These are phyloP conservation scores for Chytriomyces hyalinus DNA, from an alignment of 192 early-diverging fungal genomes.

Conservation along the genomic window DNA sequence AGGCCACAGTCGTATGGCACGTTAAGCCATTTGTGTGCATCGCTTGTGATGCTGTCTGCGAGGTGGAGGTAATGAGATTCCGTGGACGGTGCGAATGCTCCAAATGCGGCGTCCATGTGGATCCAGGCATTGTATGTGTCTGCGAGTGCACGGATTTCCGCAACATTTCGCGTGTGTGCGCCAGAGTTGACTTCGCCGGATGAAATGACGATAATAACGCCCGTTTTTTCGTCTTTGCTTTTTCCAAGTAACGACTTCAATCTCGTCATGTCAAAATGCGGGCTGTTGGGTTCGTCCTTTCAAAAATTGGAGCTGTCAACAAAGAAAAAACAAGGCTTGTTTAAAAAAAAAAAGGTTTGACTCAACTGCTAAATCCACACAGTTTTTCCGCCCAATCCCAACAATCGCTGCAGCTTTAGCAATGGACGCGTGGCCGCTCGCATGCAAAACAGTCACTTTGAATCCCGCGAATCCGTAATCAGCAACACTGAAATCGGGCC, in stretches of 20 bases:
- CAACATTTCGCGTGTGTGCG: constrained; percentile 43
- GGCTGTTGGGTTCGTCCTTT: neutral
- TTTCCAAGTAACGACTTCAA: constrained; percentile 31
- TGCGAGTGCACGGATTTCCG: constrained; percentile 48
- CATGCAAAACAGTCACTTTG: constrained; percentile 31
- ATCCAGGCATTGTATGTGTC: constrained; percentile 54
- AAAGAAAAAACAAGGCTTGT: neutral
- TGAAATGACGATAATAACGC: constrained; percentile 53
- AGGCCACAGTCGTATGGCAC: constrained; percentile 68
- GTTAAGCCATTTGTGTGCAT: constrained; percentile 71
- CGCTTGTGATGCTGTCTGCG: constrained; percentile 63
- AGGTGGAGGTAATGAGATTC: constrained; percentile 17
- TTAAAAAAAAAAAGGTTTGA: neutral
- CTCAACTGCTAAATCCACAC: constrained; percentile 41
- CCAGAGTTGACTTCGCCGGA: constrained; percentile 67
- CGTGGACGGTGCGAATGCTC: constrained; percentile 53
- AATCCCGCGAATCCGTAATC: constrained; percentile 45
- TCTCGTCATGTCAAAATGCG: constrained; percentile 14
- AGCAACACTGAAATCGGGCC: constrained; percentile 43
- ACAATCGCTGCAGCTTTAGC: constrained; percentile 58
- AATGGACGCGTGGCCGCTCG: constrained; percentile 52
- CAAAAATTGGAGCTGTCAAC: constrained; percentile 36
- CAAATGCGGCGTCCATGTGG: constrained; percentile 72
- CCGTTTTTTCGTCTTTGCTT: constrained; percentile 17
- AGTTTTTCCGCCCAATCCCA: constrained; percentile 58